A percentile compares a stretch with the other conserved stretches of the same genome.
Evolutionary conservation across 106 monocot genomes (phyloP).

Genomic region (Acorus calamus): DNA sequence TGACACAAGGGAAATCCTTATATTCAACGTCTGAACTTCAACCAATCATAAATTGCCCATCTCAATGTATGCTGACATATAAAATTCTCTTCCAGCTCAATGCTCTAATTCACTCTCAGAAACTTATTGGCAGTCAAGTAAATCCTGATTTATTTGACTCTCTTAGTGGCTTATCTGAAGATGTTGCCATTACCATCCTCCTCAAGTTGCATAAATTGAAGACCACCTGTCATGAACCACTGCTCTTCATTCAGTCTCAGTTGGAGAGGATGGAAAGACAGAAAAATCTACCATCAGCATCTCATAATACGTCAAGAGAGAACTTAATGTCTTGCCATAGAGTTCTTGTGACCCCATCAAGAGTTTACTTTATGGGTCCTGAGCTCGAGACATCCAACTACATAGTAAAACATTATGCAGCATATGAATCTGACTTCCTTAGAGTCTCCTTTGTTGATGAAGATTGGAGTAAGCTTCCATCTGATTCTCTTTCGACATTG

Average conservation of each 20-base stretch:
- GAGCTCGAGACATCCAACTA: slow-evolving; percentile 77
- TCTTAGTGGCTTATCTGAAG: slow-evolving; percentile 34
- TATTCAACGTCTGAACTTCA: slow-evolving; percentile 26
- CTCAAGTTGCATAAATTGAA: slow-evolving; percentile 45
- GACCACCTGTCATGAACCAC: slow-evolving; percentile 66
- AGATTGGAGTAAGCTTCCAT: slow-evolving; percentile 75
- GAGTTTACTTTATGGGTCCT: slow-evolving; percentile 81
- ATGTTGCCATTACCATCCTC: slow-evolving; percentile 38
- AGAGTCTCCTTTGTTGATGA: slow-evolving; percentile 96
- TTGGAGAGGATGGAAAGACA: slow-evolving; percentile 9
- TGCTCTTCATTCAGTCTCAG: slow-evolving; percentile 50
- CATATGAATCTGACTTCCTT: slow-evolving; percentile 69
- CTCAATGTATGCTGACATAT: slow-evolving; percentile 27
- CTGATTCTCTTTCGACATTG: slow-evolving; percentile 53
- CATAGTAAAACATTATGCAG: slow-evolving; percentile 57
- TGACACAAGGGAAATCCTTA: slow-evolving; percentile 12
- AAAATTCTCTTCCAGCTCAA: slow-evolving; percentile 86
- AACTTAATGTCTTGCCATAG: slow-evolving; percentile 72
- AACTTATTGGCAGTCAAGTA: slow-evolving; percentile 44
- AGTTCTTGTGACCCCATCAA: slow-evolving; percentile 77
- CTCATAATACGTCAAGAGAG: slow-evolving; percentile 1
- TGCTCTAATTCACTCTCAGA: slow-evolving; percentile 81
- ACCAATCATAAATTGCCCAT: slow-evolving; percentile 46
- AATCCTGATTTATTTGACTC: slow-evolving; percentile 38
- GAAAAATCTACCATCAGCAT: slow-evolving; percentile 1